phyloP scores from a whole-genome alignment of 345 rosid genomes.

The Melaleuca alternifolia region DNA sequence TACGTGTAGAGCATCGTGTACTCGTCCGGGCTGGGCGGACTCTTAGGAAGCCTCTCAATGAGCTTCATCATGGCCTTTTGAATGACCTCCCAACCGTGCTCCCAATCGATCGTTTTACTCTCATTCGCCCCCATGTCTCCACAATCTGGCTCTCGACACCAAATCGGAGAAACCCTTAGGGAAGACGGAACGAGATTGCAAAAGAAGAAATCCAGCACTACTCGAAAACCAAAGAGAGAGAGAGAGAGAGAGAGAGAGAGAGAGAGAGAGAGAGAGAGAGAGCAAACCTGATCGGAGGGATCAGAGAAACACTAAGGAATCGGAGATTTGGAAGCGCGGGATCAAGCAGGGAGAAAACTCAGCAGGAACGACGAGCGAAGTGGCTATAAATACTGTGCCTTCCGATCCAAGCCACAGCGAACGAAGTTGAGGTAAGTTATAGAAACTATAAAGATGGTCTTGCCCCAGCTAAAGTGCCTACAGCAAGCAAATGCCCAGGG shows the following conservation, averaged over 20 bases:
- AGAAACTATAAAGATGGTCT: neutral
- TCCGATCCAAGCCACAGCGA: neutral
- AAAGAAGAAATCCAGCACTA: neutral
- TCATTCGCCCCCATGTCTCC: conserved; percentile 17
- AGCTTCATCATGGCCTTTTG: conserved; percentile 52
- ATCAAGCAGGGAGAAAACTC: neutral
- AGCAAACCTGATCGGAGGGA: neutral
- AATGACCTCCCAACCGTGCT: conserved; percentile 61
- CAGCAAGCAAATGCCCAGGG: neutral
- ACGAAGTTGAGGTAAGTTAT: neutral
- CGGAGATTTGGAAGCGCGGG: neutral
- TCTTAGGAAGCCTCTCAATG: conserved; percentile 42
- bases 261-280: no score
- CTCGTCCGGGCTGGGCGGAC: conserved; percentile 45
- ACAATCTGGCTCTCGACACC: neutral
- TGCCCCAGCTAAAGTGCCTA: no score
- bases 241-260: neutral
- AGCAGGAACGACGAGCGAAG: accelerated
- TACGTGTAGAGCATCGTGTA: conserved; percentile 70
- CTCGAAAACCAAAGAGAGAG: neutral
- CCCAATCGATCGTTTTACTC: conserved; percentile 35
- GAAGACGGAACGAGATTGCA: neutral
- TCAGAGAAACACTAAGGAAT: neutral
- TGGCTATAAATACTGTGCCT: neutral
- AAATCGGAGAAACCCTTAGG: neutral